Percentiles rank a stretch among this genome's conserved stretches.
Evolutionary conservation across 1,139 yeast species (phyloP).

Genomic region (Eremothecium gossypii): DNA sequence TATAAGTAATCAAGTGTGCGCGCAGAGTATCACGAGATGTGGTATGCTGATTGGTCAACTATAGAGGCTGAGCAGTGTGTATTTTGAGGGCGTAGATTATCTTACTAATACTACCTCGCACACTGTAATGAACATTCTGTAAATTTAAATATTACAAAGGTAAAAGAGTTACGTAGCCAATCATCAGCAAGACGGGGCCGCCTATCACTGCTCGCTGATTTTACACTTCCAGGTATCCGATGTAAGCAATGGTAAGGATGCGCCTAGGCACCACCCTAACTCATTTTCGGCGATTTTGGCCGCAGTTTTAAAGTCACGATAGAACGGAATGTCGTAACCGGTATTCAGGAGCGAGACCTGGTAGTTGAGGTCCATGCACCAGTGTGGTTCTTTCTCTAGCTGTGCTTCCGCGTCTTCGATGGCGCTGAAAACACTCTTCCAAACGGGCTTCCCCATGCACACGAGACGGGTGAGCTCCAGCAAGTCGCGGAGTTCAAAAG

Average conservation of each 20-base stretch:
- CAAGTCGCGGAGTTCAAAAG: conserved; percentile 79
- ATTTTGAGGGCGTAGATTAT: too few species aligned
- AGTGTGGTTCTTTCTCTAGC: conserved; percentile 70
- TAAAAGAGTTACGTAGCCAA: too few species aligned
- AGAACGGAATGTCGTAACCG: conserved; percentile 89
- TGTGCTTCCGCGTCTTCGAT: conserved; percentile 59
- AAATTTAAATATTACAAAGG: too few species aligned
- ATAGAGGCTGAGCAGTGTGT: too few species aligned
- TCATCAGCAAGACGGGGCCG: too few species aligned
- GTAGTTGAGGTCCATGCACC: conserved; percentile 89
- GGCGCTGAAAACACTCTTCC: conserved; percentile 52
- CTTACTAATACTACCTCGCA: too few species aligned
- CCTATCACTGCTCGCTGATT: conserved; percentile 13
- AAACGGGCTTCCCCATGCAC: conserved; percentile 69
- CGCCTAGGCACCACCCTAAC: conserved; percentile 98
- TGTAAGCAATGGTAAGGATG: conserved; percentile 82
- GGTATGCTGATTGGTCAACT: too few species aligned
- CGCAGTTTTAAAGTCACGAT: conserved; percentile 86
- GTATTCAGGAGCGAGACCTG: conserved; percentile 84
- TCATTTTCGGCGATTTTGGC: conserved; percentile 81
- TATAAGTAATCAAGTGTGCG: too few species aligned
- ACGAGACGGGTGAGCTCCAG: conserved; percentile 73
- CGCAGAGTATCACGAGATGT: too few species aligned
- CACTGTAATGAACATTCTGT: too few species aligned
- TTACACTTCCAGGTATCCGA: conserved; percentile 66